phyloP scores from a whole-genome alignment of 1,139 yeast species.

The Geotrichum carabidarum region DNA sequence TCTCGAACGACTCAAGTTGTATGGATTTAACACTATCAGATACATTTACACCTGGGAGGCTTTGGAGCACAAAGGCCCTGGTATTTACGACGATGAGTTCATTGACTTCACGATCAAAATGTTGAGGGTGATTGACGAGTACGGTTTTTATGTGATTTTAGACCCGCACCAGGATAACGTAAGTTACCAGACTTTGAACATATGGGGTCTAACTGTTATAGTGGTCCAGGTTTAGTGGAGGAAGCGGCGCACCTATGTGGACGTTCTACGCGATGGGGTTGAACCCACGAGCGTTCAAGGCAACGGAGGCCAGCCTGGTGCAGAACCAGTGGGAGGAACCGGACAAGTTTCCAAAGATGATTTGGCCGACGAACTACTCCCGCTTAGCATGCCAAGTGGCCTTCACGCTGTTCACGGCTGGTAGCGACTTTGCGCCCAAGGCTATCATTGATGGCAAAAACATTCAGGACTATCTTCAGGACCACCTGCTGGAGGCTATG shows the following conservation, averaged over 20 bases:
- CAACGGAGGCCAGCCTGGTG: constrained; percentile 73
- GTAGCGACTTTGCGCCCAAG: constrained; percentile 62
- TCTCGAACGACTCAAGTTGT: constrained; percentile 57
- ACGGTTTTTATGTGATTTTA: constrained; percentile 70
- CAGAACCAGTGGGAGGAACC: constrained; percentile 44
- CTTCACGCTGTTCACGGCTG: constrained; percentile 82
- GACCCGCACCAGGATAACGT: constrained; percentile 82
- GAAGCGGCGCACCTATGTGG: constrained; percentile 93
- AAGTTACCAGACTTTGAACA: background rate
- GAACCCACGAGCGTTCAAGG: constrained; percentile 57
- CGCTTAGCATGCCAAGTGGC: constrained; percentile 71
- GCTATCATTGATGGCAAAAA: constrained; percentile 64
- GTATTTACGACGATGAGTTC: constrained; percentile 67
- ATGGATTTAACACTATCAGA: constrained; percentile 77
- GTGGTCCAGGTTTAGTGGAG: constrained; percentile 84
- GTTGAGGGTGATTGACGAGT: constrained; percentile 49
- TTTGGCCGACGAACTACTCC: constrained; percentile 83
- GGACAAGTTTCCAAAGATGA: constrained; percentile 53
- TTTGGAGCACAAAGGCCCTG: constrained; percentile 80
- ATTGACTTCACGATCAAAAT: constrained; percentile 63
- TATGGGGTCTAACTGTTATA: constrained; percentile 25
- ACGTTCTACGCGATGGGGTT: constrained; percentile 82
- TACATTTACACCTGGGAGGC: constrained; percentile 88
- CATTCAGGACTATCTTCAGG: constrained; percentile 72
- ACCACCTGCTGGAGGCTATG: constrained; percentile 55